These are phyloP conservation scores for Cucumis hystrix DNA, from an alignment of 306 rosid species.

Conservation along the genomic window DNA sequence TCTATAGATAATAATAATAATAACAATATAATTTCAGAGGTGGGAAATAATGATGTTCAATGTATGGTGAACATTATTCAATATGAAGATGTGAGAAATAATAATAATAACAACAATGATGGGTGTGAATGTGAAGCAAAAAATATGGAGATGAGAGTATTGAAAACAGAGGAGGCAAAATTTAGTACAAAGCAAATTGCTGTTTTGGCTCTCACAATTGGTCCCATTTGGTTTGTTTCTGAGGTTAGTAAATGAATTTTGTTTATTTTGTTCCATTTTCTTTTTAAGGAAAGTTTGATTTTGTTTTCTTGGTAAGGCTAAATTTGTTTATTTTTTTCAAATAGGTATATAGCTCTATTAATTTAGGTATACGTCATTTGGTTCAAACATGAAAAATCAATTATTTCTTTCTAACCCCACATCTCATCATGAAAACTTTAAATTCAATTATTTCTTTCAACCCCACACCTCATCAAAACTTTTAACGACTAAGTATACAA, in stretches of 20 bases:
- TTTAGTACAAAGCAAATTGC: conserved; percentile 8
- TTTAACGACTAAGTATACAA: too few relatives aligned
- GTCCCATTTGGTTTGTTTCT: conserved; percentile 16
- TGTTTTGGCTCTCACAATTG: conserved; percentile 3
- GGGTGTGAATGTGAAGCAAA: background rate
- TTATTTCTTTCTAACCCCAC: too few relatives aligned
- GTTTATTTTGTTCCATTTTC: too few relatives aligned
- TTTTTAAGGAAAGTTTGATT: background rate
- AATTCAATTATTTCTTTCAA: too few relatives aligned
- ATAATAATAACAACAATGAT: background rate
- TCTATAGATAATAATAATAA: background rate
- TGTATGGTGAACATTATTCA: background rate
- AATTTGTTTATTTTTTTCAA: too few relatives aligned
- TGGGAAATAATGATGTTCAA: background rate
- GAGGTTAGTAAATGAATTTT: background rate
- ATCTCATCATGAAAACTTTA: too few relatives aligned
- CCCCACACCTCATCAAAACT: too few relatives aligned
- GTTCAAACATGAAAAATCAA: too few relatives aligned
- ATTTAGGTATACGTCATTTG: too few relatives aligned
- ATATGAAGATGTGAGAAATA: background rate
- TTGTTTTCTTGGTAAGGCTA: too few relatives aligned
- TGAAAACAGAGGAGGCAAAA: background rate
- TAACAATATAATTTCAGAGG: background rate
- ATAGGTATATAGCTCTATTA: too few relatives aligned
- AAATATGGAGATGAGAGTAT: background rate